Evolutionary conservation across 768 basidiomycete species (phyloP), one percentile per base, ranked within the genome.

Genomic region (Lyophyllum atratum): DNA sequence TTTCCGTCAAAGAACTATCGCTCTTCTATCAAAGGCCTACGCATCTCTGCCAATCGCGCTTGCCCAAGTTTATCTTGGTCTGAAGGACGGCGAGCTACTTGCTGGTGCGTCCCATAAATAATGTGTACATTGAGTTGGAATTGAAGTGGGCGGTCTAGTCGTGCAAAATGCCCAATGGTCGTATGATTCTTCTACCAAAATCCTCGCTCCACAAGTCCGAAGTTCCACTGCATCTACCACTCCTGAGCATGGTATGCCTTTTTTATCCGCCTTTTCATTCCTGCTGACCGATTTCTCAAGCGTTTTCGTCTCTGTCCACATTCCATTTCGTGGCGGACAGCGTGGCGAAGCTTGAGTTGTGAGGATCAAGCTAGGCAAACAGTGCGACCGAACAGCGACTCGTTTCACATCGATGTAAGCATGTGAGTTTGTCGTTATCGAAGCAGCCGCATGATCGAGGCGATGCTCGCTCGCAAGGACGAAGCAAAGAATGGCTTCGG

Each of bases 1-100:
- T 9, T 90, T 90, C 71, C 84, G 86, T 43, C 64, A 65, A 54
- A 77, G 83, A 57, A 85, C 85, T 0, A 78, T 87, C 59, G 62
- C 64, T 1, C 74, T 90, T 9, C 63, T 90, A 21, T 79, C 84
- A 9, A 82, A 77, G 62, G 86, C 86, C n/a, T 90, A 89, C 69
- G 79, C 81, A 2, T 84, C 85, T 1, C 70, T 92, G 22, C 80
- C 83, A 12, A 58, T 85, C 11, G 54, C 77, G 2, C 74, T 85
- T 3, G 85, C 83, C 12, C 78, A 83, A 60, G 69, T 60, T 25
- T 90, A 89, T 65, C 75, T 90, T 40, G 85, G 85, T 22, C 69
- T 84, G 57, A 56, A 70, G 8, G 58, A 68, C 3, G 76, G 78
- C 21, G 67, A 76, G 40, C 67, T 80, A 14, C 61, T 81, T 15